Base-by-base conservation (phyloP, 2,329 filamentous ascomycete genomes). In the Alternaria brassicae region DNA sequence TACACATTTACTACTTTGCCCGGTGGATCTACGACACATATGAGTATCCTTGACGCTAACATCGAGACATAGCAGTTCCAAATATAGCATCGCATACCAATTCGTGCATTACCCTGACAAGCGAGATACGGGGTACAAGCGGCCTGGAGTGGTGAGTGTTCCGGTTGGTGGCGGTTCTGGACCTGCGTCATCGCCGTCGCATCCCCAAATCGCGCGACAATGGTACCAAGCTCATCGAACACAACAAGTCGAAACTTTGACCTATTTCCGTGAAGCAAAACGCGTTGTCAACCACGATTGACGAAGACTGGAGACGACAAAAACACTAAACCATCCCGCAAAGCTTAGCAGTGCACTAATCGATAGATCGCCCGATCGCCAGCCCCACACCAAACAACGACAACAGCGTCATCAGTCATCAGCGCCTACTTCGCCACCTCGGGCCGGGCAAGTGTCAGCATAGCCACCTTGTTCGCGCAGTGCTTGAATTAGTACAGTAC, bases 41-140 rank as follows among this genome's bases (percentile, higher is more conserved):
- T 56, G 17, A 41, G 61, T 3, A 56, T 68, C 12, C 49, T 67
- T 6, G 65, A 72, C 41, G 61, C 58, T 1, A 65, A 66, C 8
- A 53, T 39, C 21, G 34, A 72, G 3, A 70, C 68, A 25, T 68
- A 71, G 58, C n/a, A n/a, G n/a, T n/a, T n/a, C n/a, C 37, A n/a
- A 2, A 9, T 13, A 13, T 23, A 6, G 13, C 17, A 4, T 36
- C 30, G 15, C 42, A 6, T 21, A 47, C 13, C 44, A 21, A 21
- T 47, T 21, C 12, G 13, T 34, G 44, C 19, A 34, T n/a, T 21
- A 15, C 30, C 4, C 28, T 21, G 34, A 34, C 44, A 47, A 47
- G 44, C 44, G 30, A 37, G 32, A 50, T 50, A 50, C 47, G 36
- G 21, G 47, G 8, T 49, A 17, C 27, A 23, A 19, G 19, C 15